phyloP scores from a whole-genome alignment of 1,139 yeast species.

The Yamadazyma diddensiae region DNA sequence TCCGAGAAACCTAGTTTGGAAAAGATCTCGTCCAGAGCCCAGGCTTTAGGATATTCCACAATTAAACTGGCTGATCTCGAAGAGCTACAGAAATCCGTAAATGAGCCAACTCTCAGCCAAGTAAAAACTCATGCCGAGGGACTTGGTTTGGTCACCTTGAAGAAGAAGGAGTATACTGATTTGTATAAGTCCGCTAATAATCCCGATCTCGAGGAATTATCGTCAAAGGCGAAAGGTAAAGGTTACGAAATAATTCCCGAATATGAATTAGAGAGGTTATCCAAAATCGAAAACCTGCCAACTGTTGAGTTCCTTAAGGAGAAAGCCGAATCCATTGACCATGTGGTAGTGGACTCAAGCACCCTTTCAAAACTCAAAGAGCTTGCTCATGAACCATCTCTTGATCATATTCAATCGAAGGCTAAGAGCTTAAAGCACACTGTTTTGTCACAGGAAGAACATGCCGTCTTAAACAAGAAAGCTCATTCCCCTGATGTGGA shows the following conservation, averaged over 20 bases:
- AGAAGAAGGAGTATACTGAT: constrained; percentile 33
- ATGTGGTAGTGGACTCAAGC: constrained; percentile 12
- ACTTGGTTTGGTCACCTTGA: constrained; percentile 33
- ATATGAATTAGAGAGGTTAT: constrained; percentile 13
- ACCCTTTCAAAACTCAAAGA: constrained; percentile 11
- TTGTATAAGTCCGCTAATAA: constrained; percentile 35
- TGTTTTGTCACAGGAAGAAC: constrained; percentile 10
- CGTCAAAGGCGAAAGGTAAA: constrained; percentile 16
- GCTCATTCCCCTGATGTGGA: constrained; percentile 22
- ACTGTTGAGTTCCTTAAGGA: constrained; percentile 17
- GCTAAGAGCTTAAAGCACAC: constrained; percentile 14
- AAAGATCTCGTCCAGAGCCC: constrained; percentile 13
- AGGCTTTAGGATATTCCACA: constrained; percentile 12
- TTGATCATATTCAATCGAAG: constrained; percentile 24
- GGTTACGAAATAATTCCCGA: constrained; percentile 11
- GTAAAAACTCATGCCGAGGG: constrained; percentile 36
- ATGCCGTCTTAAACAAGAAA: constrained; percentile 10
- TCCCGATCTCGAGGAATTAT: constrained; percentile 27
- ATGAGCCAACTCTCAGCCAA: constrained; percentile 31
- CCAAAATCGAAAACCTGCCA: constrained; percentile 19
- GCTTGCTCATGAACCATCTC: constrained; percentile 17
- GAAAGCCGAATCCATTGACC: constrained; percentile 16
- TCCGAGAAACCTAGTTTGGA: constrained; percentile 16
- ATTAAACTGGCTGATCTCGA: constrained; percentile 17
- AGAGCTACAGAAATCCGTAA: constrained; percentile 22